Evolutionary conservation across 176 grass and related monocot genomes (phyloP).

Genomic region (Oropetium thomaeum): DNA sequence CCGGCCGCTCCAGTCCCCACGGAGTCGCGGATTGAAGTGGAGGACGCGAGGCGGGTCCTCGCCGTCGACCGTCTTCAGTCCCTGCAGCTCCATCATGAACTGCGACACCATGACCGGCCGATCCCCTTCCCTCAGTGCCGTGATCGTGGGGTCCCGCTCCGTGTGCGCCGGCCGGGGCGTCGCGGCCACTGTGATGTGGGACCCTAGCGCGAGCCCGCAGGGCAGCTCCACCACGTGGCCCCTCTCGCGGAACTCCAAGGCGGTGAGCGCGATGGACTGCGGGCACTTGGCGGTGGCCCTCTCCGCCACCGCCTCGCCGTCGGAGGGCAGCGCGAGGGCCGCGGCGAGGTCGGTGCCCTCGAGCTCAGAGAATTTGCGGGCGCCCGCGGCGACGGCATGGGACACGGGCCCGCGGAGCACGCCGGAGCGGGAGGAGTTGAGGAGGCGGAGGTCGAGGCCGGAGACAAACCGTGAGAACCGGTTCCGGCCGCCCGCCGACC

Average conservation of each 20-base stretch:
- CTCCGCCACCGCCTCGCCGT: not conserved
- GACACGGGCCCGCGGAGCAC: slow-evolving; percentile 16
- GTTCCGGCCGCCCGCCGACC: not conserved
- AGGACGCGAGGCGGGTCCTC: slow-evolving; percentile 69
- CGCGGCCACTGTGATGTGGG: slow-evolving; percentile 67
- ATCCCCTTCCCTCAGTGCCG: slow-evolving; percentile 42
- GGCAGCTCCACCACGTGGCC: slow-evolving; percentile 51
- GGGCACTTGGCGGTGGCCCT: slow-evolving; percentile 25
- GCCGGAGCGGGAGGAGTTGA: slow-evolving; percentile 30
- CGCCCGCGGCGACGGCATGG: slow-evolving; percentile 31
- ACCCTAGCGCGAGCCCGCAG: slow-evolving; percentile 65
- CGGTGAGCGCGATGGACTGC: slow-evolving; percentile 45
- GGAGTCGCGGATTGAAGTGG: slow-evolving; percentile 74
- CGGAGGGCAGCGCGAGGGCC: not conserved
- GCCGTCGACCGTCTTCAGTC: slow-evolving; percentile 64
- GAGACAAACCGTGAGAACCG: slow-evolving; percentile 9
- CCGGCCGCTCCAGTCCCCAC: slow-evolving; percentile 62
- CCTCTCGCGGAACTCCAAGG: slow-evolving; percentile 30
- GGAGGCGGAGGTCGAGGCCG: slow-evolving; percentile 27
- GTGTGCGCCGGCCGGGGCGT: slow-evolving; percentile 46
- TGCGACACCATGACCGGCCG: slow-evolving; percentile 53
- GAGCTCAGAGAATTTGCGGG: slow-evolving; percentile 30
- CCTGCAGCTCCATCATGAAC: slow-evolving; percentile 71
- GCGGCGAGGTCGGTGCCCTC: not conserved
- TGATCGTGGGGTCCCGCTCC: slow-evolving; percentile 51